Evolutionary conservation across 495 filamentous ascomycete species (phyloP).

Genomic region (Talaromyces borbonicus): DNA sequence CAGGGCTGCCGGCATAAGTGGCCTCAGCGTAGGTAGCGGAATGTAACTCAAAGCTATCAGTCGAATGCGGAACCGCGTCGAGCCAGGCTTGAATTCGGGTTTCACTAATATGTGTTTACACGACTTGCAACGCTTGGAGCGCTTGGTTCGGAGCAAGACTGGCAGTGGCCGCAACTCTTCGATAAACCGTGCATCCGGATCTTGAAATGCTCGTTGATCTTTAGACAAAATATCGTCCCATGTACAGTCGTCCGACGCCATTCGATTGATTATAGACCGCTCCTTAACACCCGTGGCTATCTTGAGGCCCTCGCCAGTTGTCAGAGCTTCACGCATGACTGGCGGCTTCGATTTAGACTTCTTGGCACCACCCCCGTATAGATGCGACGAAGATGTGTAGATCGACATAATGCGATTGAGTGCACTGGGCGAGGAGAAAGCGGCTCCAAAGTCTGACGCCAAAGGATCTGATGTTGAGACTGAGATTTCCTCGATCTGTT

Average conservation of each 20-base stretch:
- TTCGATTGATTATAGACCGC: slow-evolving; percentile 29
- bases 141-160: slow-evolving; percentile 77
- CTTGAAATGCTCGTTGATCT: slow-evolving; percentile 42
- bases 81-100: slow-evolving; percentile 81
- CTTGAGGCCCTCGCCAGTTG: slow-evolving; percentile 58
- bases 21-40: slow-evolving; percentile 62
- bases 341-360: slow-evolving; percentile 56
- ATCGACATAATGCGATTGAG: slow-evolving; percentile 84
- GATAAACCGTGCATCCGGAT: slow-evolving; percentile 42
- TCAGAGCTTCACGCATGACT: slow-evolving; percentile 68
- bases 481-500: slow-evolving; percentile 54
- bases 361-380: slow-evolving; percentile 44
- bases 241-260: slow-evolving; percentile 32
- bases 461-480: slow-evolving; percentile 42
- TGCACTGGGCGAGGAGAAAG: slow-evolving; percentile 70
- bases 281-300: slow-evolving; percentile 43
- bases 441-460: slow-evolving; percentile 39
- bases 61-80: slow-evolving; percentile 78
- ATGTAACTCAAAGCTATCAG: slow-evolving; percentile 85
- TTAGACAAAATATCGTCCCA: slow-evolving; percentile 47
- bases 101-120: slow-evolving; percentile 94
- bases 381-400: slow-evolving; percentile 54
- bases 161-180: slow-evolving; percentile 69
- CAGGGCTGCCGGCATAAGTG: slow-evolving; percentile 39
- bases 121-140: slow-evolving; percentile 80